Evolutionary conservation across 2,329 filamentous ascomycete genomes (phyloP).

Genomic region (Curvularia sp.): DNA sequence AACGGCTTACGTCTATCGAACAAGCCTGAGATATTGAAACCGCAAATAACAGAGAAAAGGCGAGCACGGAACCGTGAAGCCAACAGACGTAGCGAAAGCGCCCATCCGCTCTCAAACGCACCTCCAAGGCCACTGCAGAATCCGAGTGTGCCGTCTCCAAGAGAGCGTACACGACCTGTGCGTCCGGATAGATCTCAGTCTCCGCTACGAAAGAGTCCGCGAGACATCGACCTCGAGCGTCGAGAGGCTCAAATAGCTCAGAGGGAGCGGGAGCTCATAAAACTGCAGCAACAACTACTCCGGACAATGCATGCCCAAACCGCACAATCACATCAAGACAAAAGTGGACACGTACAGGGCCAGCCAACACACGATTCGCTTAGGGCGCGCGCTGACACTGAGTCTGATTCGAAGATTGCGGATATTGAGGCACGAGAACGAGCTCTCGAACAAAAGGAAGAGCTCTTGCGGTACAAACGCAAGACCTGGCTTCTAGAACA

Average conservation of each 20-base stretch:
- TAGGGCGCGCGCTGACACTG: neutral
- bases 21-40: slow-evolving; percentile 9
- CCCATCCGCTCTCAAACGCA: neutral
- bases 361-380: neutral
- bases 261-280: slow-evolving; percentile 18
- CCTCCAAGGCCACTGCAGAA: neutral
- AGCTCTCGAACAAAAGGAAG: slow-evolving; percentile 17
- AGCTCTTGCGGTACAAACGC: slow-evolving; percentile 20
- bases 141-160: neutral
- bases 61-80: slow-evolving; percentile 2
- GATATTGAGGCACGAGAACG: slow-evolving; percentile 17
- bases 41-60: slow-evolving; percentile 4
- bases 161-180: neutral
- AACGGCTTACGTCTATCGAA: slow-evolving; percentile 21
- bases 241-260: slow-evolving; percentile 17
- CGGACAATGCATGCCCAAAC: slow-evolving; percentile 6
- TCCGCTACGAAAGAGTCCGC: neutral
- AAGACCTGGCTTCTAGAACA: slow-evolving; percentile 16
- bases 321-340: neutral
- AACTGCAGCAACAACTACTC: slow-evolving; percentile 16
- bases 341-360: neutral
- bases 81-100: neutral
- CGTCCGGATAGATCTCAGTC: neutral
- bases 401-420: neutral
- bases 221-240: slow-evolving; percentile 7